These are phyloP conservation scores for Globisporangium camurandrum DNA, from an alignment of 352 stramenopile genomes.

Conservation along the genomic window DNA sequence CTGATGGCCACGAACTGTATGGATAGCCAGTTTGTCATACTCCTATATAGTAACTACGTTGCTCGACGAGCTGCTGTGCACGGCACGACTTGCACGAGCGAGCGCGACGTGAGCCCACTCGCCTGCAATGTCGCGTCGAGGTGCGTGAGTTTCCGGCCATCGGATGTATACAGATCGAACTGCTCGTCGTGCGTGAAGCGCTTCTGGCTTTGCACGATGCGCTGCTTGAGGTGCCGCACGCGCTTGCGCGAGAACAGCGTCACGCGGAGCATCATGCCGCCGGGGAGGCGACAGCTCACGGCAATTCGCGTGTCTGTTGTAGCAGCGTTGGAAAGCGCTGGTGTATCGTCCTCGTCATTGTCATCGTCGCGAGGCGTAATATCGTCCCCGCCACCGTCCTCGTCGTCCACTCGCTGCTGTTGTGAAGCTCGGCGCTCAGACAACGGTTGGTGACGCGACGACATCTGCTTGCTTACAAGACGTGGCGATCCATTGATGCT, in stretches of 20 bases:
- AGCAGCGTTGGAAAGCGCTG: not conserved
- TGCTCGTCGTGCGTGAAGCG: slow-evolving; percentile 37
- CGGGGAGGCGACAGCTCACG: slow-evolving; percentile 48
- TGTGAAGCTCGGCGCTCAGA: too few relatives aligned
- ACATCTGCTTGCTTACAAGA: too few relatives aligned
- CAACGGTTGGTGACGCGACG: too few relatives aligned
- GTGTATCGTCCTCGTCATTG: not conserved
- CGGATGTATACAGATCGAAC: slow-evolving; percentile 46
- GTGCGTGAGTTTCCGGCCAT: slow-evolving; percentile 23
- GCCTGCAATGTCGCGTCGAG: slow-evolving; percentile 29
- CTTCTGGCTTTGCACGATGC: slow-evolving; percentile 29
- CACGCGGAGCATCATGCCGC: slow-evolving; percentile 36
- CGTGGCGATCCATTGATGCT: too few relatives aligned
- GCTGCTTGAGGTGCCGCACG: slow-evolving; percentile 46
- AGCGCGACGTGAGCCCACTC: slow-evolving; percentile 30
- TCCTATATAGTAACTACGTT: not conserved
- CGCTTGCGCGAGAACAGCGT: slow-evolving; percentile 33
- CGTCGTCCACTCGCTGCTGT: too few relatives aligned
- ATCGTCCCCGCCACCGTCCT: too few relatives aligned
- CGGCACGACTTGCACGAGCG: slow-evolving; percentile 39
- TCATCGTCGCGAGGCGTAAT: not conserved
- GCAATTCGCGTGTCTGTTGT: slow-evolving; percentile 23
- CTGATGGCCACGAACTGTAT: slow-evolving; percentile 1
- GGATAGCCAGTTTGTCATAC: too few relatives aligned
- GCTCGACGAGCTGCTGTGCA: too few relatives aligned